Evolutionary conservation across 495 filamentous ascomycete genomes (phyloP).

Genomic region (Aspergillus leporis): DNA sequence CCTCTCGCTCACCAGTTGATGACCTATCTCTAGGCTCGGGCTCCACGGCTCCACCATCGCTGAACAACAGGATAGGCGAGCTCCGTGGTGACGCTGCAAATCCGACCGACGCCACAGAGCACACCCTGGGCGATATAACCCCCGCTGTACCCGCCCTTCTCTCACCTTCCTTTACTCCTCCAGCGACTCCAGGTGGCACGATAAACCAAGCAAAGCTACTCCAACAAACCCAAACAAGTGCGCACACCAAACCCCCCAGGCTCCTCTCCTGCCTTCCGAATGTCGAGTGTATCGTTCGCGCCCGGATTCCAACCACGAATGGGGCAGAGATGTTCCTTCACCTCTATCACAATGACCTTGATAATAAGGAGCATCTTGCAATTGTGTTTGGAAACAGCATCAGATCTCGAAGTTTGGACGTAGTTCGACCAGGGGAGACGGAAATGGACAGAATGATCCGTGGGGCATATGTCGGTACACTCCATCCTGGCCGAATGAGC

Average conservation of each 20-base stretch:
- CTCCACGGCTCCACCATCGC: slow-evolving; percentile 10
- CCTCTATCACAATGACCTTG: slow-evolving; percentile 87
- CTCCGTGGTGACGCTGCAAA: slow-evolving; percentile 21
- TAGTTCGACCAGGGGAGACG: slow-evolving; percentile 80
- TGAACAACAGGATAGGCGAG: slow-evolving; percentile 18
- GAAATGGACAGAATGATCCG: slow-evolving; percentile 96
- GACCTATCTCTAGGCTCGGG: slow-evolving; percentile 23
- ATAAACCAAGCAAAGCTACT: slow-evolving; percentile 48
- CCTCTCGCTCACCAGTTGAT: slow-evolving; percentile 28
- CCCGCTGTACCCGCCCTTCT: slow-evolving; percentile 56
- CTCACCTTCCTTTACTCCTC: slow-evolving; percentile 78
- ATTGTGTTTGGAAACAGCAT: slow-evolving; percentile 93
- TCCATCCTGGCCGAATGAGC: slow-evolving; percentile 81
- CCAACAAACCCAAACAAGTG: slow-evolving; percentile 30
- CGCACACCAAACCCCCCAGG: slow-evolving; percentile 58
- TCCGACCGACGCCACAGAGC: slow-evolving; percentile 24
- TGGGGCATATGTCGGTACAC: slow-evolving; percentile 84
- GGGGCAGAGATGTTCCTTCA: slow-evolving; percentile 97
- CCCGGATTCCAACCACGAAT: slow-evolving; percentile 81
- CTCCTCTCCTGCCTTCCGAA: slow-evolving; percentile 68
- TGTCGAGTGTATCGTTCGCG: slow-evolving; percentile 80
- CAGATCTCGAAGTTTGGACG: slow-evolving; percentile 76
- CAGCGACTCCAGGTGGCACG: slow-evolving; percentile 67
- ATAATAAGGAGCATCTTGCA: slow-evolving; percentile 96
- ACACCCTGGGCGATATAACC: slow-evolving; percentile 29